Percentiles rank a stretch among this genome's conserved stretches.
Conservation (phyloP, 2,329 filamentous ascomycete species). For the Pseudocercospora fijiensis region DNA sequence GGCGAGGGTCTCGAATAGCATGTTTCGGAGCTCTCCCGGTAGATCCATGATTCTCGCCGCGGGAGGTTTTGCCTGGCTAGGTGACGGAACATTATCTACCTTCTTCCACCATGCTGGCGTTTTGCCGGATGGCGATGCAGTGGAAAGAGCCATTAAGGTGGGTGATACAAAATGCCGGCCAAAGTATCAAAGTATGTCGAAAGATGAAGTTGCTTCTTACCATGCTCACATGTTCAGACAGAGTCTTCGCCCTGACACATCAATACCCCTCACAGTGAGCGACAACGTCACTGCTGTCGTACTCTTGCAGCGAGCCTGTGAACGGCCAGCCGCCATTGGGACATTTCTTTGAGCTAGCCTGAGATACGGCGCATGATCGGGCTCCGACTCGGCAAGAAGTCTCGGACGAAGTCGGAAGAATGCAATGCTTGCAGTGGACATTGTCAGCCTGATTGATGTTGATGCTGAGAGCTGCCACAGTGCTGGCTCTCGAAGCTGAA, state of each 20-base stretch:
- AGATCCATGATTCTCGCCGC: constrained; percentile 18
- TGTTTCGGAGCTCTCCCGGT: constrained; percentile 29
- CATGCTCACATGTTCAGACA: neutral
- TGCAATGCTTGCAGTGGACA: neutral
- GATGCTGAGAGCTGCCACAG: neutral
- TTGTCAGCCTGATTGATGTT: neutral
- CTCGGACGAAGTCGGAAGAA: neutral
- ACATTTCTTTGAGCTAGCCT: neutral
- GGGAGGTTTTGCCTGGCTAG: neutral
- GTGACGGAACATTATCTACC: neutral
- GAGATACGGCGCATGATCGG: neutral
- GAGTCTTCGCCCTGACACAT: constrained; percentile 1
- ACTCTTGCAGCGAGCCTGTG: neutral
- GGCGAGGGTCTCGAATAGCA: constrained; percentile 29
- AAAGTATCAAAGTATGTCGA: neutral
- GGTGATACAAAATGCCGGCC: neutral
- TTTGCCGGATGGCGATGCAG: neutral
- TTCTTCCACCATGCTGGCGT: constrained; percentile 10
- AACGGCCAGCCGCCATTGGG: neutral
- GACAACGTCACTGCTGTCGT: constrained; percentile 9
- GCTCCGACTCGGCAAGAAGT: neutral
- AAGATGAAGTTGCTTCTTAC: neutral
- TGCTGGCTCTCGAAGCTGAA: neutral
- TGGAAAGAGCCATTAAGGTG: neutral
- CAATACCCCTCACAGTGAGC: neutral